Percentiles rank a stretch among this genome's conserved stretches.
Evolutionary conservation across 108 stramenopile species (phyloP).

Genomic region (Parmales sp.): DNA sequence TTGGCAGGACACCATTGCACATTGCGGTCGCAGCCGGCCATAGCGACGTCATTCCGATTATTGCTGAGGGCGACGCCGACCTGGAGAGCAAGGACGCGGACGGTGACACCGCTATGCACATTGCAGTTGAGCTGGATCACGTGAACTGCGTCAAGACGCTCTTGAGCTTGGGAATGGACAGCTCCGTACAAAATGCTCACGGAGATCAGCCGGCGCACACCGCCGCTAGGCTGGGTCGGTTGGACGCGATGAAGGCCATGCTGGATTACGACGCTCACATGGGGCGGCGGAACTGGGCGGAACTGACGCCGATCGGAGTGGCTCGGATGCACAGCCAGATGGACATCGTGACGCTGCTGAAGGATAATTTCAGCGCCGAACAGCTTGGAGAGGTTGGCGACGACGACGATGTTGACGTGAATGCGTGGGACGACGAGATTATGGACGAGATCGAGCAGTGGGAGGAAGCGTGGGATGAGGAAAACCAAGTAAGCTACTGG

Average conservation of each 20-base stretch:
- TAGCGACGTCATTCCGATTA: neutral
- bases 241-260: slow-evolving; percentile 29
- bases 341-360: slow-evolving; percentile 22
- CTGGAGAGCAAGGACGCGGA: neutral
- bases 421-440: slow-evolving; percentile 31
- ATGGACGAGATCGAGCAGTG: slow-evolving; percentile 22
- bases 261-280: slow-evolving; percentile 30
- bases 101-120: neutral
- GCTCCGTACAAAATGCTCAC: neutral
- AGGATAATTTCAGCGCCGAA: slow-evolving; percentile 21
- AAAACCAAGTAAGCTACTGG: slow-evolving; percentile 15
- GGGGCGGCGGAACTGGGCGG: slow-evolving; percentile 24
- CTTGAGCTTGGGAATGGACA: neutral
- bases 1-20: neutral
- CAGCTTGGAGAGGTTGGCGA: slow-evolving; percentile 12
- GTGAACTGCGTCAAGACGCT: neutral
- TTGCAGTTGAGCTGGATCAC: neutral
- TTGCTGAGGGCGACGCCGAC: neutral
- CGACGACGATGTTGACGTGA: neutral
- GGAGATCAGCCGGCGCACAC: slow-evolving; percentile 38
- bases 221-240: slow-evolving; percentile 25
- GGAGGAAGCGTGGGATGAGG: slow-evolving; percentile 21
- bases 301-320: slow-evolving; percentile 27
- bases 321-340: slow-evolving; percentile 33
- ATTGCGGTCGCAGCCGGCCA: neutral